phyloP scores from a whole-genome alignment of 345 rosid genomes.

The Boechera divaricarpa region DNA sequence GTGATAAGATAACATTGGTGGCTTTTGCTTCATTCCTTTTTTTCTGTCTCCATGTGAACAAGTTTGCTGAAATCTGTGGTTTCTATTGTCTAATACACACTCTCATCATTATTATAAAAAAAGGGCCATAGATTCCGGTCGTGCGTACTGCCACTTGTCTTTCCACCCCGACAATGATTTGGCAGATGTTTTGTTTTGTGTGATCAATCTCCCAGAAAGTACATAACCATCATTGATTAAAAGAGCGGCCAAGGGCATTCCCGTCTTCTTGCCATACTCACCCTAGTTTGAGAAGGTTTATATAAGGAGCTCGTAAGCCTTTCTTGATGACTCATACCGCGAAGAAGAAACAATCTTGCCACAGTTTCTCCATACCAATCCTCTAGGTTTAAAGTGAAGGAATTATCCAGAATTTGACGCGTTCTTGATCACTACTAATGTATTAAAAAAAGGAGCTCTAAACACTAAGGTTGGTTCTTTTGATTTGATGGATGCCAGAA shows the following conservation, averaged over 20 bases:
- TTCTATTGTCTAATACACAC: constrained; percentile 26
- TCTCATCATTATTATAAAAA: neutral
- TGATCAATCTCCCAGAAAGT: constrained; percentile 13
- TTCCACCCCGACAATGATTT: constrained; percentile 37
- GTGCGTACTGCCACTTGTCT: constrained; percentile 53
- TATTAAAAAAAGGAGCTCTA: neutral
- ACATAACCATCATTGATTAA: constrained; percentile 20
- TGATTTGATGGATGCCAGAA: constrained; percentile 7
- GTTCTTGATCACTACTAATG: constrained; percentile 11
- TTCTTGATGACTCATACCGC: constrained; percentile 21
- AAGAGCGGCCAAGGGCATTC: neutral
- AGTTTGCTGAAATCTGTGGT: constrained; percentile 22
- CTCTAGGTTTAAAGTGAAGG: neutral
- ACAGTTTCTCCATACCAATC: constrained; percentile 7
- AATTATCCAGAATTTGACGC: neutral
- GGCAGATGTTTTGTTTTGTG: constrained; percentile 51
- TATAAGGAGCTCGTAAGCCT: constrained; percentile 4
- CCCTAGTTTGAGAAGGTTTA: neutral
- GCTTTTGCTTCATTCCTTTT: constrained; percentile 31
- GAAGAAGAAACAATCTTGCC: neutral
- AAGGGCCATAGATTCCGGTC: constrained; percentile 5
- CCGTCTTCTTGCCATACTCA: constrained; percentile 1
- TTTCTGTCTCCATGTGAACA: constrained; percentile 42
- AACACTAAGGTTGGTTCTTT: constrained; percentile 26
- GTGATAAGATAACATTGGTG: constrained; percentile 26